Base-by-base conservation (phyloP, 202 grass and related monocot genomes). In the Panicum virgatum region DNA sequence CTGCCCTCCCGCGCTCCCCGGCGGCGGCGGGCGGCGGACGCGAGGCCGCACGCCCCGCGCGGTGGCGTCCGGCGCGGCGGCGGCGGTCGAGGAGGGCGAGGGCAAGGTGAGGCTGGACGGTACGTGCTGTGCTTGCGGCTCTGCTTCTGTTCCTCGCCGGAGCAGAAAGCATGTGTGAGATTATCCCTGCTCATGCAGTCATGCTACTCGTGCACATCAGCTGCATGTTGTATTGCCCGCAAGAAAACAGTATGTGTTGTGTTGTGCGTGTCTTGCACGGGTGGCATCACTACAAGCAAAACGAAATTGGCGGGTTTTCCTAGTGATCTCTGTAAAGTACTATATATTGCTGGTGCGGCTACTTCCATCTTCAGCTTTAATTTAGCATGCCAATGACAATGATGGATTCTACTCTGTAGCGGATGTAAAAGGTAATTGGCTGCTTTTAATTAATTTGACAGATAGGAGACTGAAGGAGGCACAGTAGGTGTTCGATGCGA, bases 41-140 rank as follows among this genome's bases (percentile, higher is more conserved):
- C 18, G 76, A n/a, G 32, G 69, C 19, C 74, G 73, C 42, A 69
- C 42, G 63, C 52, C 85, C 34, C 85, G 91, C 40, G 80, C 85
- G 18, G 83, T 83, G 56, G 63, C 82, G 30, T 27, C 80, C 26
- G 69, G 57, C 71, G 60, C 76, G 26, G 52, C 88, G 61, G 34
- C 74, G 62, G 65, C 25, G 57, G 46, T 14, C 36, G 76, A 36
- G 12, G 77, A 69, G 61, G 87, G 85, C 64, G 87, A 84, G 40
- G 86, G 83, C 1, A 93, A 94, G 86, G 90, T 91, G 83, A 85
- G 86, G 78, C 84, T 97, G 52, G 92, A 97, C 72, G 92, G 94
- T 92, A 80, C 56, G 58, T 27, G 26, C 26, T 34, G 30, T 63
- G 29, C 6, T 45, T 62, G 6, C 15, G 16, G 29, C 62, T 68